A percentile compares a stretch with the other conserved stretches of the same genome.
Conservation (phyloP, 106 monocot genomes). For the Triglochin maritima region DNA sequence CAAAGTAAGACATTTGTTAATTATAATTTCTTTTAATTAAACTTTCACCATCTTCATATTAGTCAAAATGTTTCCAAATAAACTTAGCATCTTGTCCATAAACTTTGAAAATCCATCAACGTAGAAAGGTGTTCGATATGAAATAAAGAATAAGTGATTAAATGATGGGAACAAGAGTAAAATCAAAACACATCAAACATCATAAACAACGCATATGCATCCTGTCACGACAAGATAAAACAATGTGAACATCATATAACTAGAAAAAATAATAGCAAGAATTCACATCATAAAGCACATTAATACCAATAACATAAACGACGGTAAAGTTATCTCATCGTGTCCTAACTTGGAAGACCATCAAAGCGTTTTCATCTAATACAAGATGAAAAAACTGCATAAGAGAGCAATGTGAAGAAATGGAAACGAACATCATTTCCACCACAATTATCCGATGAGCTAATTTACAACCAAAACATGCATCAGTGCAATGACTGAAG, state of each 20-base stretch:
- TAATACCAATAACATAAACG: no score
- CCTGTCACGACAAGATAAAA: neutral
- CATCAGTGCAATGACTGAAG: no score
- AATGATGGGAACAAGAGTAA: no score
- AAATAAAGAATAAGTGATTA: no score
- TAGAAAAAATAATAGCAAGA: slow-evolving; percentile 3
- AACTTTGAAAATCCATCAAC: no score
- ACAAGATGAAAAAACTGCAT: neutral
- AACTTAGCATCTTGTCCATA: neutral
- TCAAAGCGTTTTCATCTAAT: neutral
- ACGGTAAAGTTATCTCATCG: no score
- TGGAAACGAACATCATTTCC: no score
- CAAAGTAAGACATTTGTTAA: neutral
- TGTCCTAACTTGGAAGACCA: neutral
- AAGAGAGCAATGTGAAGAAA: neutral
- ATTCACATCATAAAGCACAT: neutral
- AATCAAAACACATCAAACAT: neutral
- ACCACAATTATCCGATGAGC: no score
- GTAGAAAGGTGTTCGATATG: no score
- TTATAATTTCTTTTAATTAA: neutral
- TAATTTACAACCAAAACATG: no score
- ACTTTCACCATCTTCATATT: neutral
- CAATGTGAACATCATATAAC: neutral
- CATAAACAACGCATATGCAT: neutral
- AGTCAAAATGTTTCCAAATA: neutral